Evolutionary conservation across 2,329 filamentous ascomycete species (phyloP), one percentile per base, ranked within the genome.

Genomic region (Ophioceras dolichostomum): DNA sequence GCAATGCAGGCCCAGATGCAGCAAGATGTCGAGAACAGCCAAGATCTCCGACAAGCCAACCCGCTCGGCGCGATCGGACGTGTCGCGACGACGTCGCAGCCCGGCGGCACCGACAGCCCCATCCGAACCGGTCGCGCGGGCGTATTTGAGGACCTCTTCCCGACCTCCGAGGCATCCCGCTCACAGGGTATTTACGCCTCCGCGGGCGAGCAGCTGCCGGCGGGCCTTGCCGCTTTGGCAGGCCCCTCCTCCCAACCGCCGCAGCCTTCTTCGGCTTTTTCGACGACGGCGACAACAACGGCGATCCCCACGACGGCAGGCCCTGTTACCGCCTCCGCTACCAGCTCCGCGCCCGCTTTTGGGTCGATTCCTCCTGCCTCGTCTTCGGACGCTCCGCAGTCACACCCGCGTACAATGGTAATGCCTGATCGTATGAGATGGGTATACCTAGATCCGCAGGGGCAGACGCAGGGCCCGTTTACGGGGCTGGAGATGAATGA

Each of bases 381-480:
- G n/a, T n/a, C n/a, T n/a, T n/a, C n/a, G n/a, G 47, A 58, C 1
- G 53, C 50, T 4, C 67, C 72, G 17, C 67, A 75, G 12, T 68
- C 75, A 1, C 80, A 87, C 45, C 72, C 85, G 45, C 79, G 86
- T 13, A 88, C 83, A 32, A 96, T 98, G 88, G 89, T 98, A 5
- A 96, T 98, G 91, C 91, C 91, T 2, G 91, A 98, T 57, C 74
- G 93, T 12, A 98, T 98, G 87, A 74, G 89, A 49, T 98, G 91
- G 91, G 89, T 95, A 14, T 98, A 98, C 55, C 79, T 93, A 37
- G 91, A 98, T 54, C 91, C 91, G 5, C 85, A 94, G 54, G 87
- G 87, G 17, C 82, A 85, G 43, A 80, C 86, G 5, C 91, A 98
- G 54, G 91, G 91, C 0, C 91, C 91, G 0, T 98, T 91, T 61